Base-by-base conservation (phyloP, 371 early-diverging fungal genomes). In the Mucor racemosus region DNA sequence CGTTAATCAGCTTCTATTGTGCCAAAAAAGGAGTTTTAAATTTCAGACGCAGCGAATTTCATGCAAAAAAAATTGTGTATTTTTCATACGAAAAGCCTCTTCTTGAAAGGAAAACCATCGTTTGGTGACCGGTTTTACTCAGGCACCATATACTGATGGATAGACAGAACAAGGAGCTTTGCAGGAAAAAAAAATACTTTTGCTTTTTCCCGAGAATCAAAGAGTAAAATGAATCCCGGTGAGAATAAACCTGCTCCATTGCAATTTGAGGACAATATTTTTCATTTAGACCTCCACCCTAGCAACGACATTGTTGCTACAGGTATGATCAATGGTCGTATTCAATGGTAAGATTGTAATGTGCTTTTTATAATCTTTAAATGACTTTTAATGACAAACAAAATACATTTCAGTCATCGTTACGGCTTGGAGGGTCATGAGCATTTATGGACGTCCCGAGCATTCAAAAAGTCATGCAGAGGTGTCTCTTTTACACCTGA, bases 391-490 rank as follows among this genome's bases (percentile, higher is more conserved):
- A 7, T 17, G 7, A 53, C 31, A 26, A 13, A 9, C 13, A 53
- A 5, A 4, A 10, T 26, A 26, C 26, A 26, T 41, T 19, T 15
- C 62, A 81, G 81, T 58, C 86, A 89, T 71, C 67, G 73, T 4
- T 78, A 78, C n/a, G 86, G 85, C 33, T 17, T 74, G 7, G 85
- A 80, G 14, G 73, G 82, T 35, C 88, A 86, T 71, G 75, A 84
- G 54, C 76, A 85, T 2, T 64, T 87, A 35, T 92, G 88, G 81
- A 80, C 76, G 13, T 72, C 81, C 8, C 79, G 84, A n/a, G 84
- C 83, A 4, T 92, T 92, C 71, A 91, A 86, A 76, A 92, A 94
- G 71, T 93, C 96, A 0, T 92, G 93, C 65, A 85, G 97, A 40
- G 90, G 92, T 7, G 78, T 96, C 1, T 86, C 81, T 15, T 96